A percentile compares a stretch with the other conserved stretches of the same genome.
Evolutionary conservation across 2,329 filamentous ascomycete genomes (phyloP).

Genomic region (Triangularia setosa): DNA sequence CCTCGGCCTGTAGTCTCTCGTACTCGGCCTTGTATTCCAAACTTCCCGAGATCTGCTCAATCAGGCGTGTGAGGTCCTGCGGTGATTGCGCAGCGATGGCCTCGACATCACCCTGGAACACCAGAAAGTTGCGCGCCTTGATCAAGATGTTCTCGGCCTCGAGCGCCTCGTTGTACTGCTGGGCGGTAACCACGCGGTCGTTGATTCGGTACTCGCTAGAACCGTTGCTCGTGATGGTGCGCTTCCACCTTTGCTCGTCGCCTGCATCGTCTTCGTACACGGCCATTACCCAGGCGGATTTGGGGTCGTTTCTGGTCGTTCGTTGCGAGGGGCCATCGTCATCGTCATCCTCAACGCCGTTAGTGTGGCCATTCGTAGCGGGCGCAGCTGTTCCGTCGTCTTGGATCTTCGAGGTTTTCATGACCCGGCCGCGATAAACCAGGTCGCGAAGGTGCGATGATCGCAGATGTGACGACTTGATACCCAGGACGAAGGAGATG

Average conservation of each 20-base stretch:
- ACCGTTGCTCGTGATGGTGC: conserved; percentile 82
- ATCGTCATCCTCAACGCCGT: conserved; percentile 58
- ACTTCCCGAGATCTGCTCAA: conserved; percentile 97
- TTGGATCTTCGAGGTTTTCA: conserved; percentile 89
- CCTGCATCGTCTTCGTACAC: conserved; percentile 97
- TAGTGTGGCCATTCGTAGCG: conserved; percentile 55
- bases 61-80: conserved; percentile 85
- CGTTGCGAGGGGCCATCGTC: conserved; percentile 57
- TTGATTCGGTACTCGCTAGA: conserved; percentile 97
- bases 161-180: conserved; percentile 88
- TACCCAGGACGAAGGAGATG: conserved; percentile 97
- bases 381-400: conserved; percentile 75
- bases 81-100: conserved; percentile 94
- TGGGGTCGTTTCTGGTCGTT: conserved; percentile 75
- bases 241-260: conserved; percentile 93
- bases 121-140: conserved; percentile 95
- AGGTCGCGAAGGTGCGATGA: conserved; percentile 91
- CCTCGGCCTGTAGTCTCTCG: conserved; percentile 80
- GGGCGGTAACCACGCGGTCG: conserved; percentile 79
- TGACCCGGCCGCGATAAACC: conserved; percentile 89
- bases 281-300: conserved; percentile 97
- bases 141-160: conserved; percentile 96
- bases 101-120: conserved; percentile 97
- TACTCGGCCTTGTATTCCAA: conserved; percentile 93
- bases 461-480: conserved; percentile 96